phyloP scores from a whole-genome alignment of 208 protist genomes.

The Endotrypanum monterogeii region DNA sequence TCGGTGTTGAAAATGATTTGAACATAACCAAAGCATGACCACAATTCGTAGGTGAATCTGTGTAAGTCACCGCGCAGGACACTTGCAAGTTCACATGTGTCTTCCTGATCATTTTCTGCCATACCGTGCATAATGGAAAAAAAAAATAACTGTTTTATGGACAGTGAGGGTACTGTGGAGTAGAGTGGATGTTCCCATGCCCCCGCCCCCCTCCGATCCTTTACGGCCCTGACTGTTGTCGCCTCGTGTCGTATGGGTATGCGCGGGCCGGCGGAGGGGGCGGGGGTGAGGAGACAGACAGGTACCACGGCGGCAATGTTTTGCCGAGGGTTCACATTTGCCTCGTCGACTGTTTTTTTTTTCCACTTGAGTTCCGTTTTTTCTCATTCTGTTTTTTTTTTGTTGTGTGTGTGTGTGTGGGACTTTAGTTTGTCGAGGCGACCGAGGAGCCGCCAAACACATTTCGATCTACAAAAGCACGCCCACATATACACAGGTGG shows the following conservation, averaged over 20 bases:
- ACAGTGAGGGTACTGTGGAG: background rate
- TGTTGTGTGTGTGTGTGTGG: too few relatives aligned
- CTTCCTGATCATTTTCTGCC: background rate
- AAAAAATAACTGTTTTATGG: background rate
- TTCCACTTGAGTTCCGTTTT: too few relatives aligned
- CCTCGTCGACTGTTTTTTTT: too few relatives aligned
- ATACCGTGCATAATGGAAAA: background rate
- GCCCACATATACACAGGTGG: background rate
- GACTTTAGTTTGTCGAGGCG: background rate
- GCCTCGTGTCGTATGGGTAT: too few relatives aligned
- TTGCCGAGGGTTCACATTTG: too few relatives aligned
- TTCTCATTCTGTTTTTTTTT: too few relatives aligned
- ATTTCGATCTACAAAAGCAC: background rate
- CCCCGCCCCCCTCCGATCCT: background rate
- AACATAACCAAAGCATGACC: background rate
- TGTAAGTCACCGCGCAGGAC: background rate
- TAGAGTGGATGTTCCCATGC: background rate
- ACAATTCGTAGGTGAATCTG: background rate
- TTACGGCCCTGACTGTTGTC: too few relatives aligned
- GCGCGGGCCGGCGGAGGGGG: too few relatives aligned
- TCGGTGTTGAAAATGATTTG: background rate
- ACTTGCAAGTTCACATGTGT: background rate
- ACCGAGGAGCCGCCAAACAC: background rate
- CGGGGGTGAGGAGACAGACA: too few relatives aligned
- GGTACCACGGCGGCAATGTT: too few relatives aligned